Evolutionary conservation across 192 early-diverging fungal genomes (phyloP).

Genomic region (Entophlyctis luteolus): DNA sequence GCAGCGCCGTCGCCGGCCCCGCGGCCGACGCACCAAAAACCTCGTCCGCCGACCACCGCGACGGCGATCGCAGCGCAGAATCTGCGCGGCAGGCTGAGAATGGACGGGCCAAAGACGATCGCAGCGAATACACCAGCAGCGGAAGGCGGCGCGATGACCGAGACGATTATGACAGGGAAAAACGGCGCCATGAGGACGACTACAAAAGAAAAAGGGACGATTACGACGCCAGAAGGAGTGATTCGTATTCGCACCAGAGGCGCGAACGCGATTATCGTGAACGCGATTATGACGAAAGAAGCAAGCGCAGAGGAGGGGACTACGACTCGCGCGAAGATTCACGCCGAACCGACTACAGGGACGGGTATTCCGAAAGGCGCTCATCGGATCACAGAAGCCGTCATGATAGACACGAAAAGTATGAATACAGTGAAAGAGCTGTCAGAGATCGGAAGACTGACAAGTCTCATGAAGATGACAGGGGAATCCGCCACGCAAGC

Average conservation of each 20-base stretch:
- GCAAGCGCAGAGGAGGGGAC: neutral
- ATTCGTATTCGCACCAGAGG: too few species aligned
- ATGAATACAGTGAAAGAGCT: neutral
- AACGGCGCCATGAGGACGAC: neutral
- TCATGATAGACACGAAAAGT: neutral
- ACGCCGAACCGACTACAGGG: neutral
- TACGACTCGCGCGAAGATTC: neutral
- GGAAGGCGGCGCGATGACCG: neutral
- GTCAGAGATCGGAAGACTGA: neutral
- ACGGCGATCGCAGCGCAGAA: neutral
- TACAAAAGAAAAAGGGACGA: too few species aligned
- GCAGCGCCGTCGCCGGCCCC: neutral
- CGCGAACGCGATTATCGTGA: too few species aligned
- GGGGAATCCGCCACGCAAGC: too few species aligned
- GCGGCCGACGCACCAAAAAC: conserved; percentile 11
- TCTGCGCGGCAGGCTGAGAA: neutral
- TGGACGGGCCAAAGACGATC: neutral
- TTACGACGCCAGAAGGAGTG: too few species aligned
- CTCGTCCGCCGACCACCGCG: neutral
- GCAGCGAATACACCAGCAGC: neutral
- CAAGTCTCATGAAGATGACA: too few species aligned
- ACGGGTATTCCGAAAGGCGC: neutral
- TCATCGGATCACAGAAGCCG: neutral
- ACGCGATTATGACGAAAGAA: neutral
- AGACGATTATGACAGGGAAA: neutral